phyloP scores from a whole-genome alignment of 2,329 filamentous ascomycete genomes.

The Trichoderma sp. region DNA sequence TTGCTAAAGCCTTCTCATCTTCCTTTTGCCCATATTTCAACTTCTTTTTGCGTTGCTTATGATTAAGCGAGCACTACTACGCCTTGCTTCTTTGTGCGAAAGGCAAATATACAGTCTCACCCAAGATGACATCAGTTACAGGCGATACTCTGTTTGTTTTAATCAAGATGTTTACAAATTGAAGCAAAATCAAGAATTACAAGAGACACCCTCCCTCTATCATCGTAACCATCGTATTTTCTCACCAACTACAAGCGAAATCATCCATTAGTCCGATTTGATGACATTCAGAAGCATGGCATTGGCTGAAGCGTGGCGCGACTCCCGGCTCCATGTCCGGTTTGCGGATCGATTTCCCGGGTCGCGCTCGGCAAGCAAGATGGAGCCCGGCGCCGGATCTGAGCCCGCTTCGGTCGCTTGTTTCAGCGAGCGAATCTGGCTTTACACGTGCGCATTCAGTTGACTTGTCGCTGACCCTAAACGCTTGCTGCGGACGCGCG shows the following conservation, averaged over 20 bases:
- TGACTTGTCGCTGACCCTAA: background rate
- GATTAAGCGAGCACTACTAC: constrained; percentile 5
- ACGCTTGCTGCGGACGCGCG: background rate
- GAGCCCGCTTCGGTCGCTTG: background rate
- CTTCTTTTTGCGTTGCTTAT: background rate
- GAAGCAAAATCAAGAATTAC: background rate
- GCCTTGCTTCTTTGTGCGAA: background rate
- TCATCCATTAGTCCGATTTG: background rate
- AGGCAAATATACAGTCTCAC: background rate
- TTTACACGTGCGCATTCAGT: background rate
- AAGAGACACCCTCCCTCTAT: background rate
- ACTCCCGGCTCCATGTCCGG: background rate
- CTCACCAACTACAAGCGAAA: background rate
- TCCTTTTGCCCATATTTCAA: background rate
- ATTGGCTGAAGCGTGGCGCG: background rate
- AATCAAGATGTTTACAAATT: background rate
- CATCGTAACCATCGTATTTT: background rate
- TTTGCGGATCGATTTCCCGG: background rate
- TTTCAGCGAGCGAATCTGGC: background rate
- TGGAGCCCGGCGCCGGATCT: background rate
- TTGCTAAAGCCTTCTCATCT: background rate
- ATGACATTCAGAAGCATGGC: background rate
- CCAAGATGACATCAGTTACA: background rate
- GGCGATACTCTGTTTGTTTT: background rate
- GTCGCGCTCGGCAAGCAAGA: background rate